Evolutionary conservation across 306 rosid genomes (phyloP).

Genomic region (Oemleria cerasiformis): DNA sequence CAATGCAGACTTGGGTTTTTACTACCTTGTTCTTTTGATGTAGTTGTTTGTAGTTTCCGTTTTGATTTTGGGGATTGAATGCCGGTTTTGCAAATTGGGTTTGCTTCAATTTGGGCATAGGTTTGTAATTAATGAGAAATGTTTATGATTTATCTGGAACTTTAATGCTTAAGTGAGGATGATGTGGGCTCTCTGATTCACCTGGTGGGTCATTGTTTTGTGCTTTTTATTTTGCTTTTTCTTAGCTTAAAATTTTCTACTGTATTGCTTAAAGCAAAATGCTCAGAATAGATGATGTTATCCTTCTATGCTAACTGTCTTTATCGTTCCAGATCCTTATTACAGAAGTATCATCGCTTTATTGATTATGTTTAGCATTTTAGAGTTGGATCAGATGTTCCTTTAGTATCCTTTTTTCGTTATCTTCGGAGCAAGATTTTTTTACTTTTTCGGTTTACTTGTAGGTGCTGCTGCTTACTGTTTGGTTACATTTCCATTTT

Average conservation of each 20-base stretch:
- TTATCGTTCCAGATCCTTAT: slow-evolving; percentile 17
- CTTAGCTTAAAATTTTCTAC: background rate
- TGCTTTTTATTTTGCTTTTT: slow-evolving; percentile 20
- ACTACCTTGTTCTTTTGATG: background rate
- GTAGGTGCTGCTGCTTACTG: slow-evolving; percentile 2
- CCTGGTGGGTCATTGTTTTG: slow-evolving; percentile 36
- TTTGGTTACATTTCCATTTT: background rate
- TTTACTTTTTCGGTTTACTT: slow-evolving; percentile 8
- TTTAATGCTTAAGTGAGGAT: slow-evolving; percentile 24
- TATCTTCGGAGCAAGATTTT: background rate
- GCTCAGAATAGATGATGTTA: slow-evolving; percentile 15
- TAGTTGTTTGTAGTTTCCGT: background rate
- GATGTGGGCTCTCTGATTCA: slow-evolving; percentile 44
- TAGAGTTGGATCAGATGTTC: slow-evolving; percentile 24
- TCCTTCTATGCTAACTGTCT: slow-evolving; percentile 9
- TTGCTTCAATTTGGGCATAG: background rate
- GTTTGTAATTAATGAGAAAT: slow-evolving; percentile 13
- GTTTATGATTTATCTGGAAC: slow-evolving; percentile 10
- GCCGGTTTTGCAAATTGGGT: slow-evolving; percentile 19
- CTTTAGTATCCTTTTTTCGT: slow-evolving; percentile 1
- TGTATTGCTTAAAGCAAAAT: slow-evolving; percentile 21
- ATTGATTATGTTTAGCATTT: background rate
- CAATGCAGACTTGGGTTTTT: slow-evolving; percentile 17
- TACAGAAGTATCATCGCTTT: background rate
- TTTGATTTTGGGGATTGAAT: slow-evolving; percentile 5